Evolutionary conservation across 306 rosid species (phyloP), one percentile per base, ranked within the genome.

Genomic region (Quercus mongolica): DNA sequence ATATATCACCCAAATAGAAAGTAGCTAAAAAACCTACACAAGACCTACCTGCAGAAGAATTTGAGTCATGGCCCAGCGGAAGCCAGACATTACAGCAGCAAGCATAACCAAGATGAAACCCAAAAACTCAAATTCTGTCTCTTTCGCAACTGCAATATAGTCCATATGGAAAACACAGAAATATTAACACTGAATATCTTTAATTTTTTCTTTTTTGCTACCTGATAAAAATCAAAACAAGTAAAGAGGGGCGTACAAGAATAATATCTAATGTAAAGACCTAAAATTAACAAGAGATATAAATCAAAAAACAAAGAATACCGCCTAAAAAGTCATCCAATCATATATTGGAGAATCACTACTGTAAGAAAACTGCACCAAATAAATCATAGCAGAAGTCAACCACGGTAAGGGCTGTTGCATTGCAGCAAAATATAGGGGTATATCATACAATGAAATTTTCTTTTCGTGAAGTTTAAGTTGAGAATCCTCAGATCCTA

Each of bases 11-110:
- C 58, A 61, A 51, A 74, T 9, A 62, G 41, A 49, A 44, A 68
- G 31, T 51, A 28, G 73, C 73, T 73, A 2, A 28, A 74, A 74
- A 77, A 82, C 55, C 72, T 15, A 78, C 74, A 81, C 59, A 67
- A 67, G 55, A 5, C 73, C 83, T 71, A 95, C 99, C 94, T 95
- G 99, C 75, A 93, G 86, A 89, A 95, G 99, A 76, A 95, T 90
- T 81, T 95, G 98, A 76, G 99, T 95, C 98, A 95, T 95, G 74
- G 90, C 93, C 99, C 96, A 95, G 38, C 99, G 94, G 74, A 95
- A 95, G 75, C 99, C 98, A 18, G 99, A 95, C 98, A 95, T 95
- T 72, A 95, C 99, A 85, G 97, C 92, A 82, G 98, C 99, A 83
- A 95, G 98, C 98, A 95, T 95, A 74, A 95, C 98, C 82, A 95